These are phyloP conservation scores for Torulaspora indica DNA, from an alignment of 805 yeast species.

Conservation along the genomic window DNA sequence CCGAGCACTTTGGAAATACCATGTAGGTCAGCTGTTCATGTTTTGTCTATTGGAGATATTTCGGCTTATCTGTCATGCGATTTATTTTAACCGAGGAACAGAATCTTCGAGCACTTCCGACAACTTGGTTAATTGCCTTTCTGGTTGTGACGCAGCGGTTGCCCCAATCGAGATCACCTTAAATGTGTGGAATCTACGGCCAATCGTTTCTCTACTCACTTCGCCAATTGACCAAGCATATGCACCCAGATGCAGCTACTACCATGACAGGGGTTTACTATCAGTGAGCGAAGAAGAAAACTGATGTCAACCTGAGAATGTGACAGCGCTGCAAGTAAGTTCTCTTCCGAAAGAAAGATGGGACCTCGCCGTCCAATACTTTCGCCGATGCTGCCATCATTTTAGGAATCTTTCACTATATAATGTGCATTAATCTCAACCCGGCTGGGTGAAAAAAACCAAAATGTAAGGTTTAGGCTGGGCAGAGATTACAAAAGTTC, in stretches of 20 bases:
- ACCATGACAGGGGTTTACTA: neutral
- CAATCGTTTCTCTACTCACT: neutral
- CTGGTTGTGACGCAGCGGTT: too few relatives aligned
- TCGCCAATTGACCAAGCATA: neutral
- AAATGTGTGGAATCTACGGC: too few relatives aligned
- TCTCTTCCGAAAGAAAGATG: neutral
- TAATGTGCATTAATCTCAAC: neutral
- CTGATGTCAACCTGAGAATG: neutral
- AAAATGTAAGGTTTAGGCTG: neutral
- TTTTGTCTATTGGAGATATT: too few relatives aligned
- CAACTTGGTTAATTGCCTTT: neutral
- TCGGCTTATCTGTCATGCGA: neutral
- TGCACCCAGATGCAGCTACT: neutral
- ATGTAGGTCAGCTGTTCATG: neutral
- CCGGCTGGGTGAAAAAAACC: neutral
- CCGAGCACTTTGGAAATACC: neutral
- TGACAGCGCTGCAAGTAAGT: neutral
- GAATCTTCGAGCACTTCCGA: neutral
- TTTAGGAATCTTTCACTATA: neutral
- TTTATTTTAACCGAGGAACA: neutral
- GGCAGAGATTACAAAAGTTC: neutral
- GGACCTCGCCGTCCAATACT: too few relatives aligned
- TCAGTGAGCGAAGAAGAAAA: neutral
- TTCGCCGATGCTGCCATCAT: neutral
- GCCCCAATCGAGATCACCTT: neutral